Percentiles rank a stretch among this genome's conserved stretches.
Conservation (phyloP, 495 filamentous ascomycete genomes). For the Umbilicaria muhlenbergii region DNA sequence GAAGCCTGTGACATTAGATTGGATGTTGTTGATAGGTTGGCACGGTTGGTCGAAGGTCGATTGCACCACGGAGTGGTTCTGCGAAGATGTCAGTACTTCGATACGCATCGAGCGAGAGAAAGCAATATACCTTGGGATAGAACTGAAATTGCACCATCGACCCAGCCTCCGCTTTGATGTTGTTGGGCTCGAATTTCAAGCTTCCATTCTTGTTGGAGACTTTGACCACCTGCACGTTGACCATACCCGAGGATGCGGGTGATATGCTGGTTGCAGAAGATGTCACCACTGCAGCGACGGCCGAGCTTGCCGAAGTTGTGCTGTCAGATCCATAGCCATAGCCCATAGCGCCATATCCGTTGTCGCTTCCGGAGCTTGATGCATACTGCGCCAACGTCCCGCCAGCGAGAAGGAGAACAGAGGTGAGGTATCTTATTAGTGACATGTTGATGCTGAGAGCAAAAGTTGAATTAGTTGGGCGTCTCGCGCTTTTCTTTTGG, state of each 20-base stretch:
- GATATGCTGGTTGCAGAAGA: background rate
- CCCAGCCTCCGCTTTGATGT: constrained; percentile 23
- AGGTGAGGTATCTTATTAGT: too few species aligned
- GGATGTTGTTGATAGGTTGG: too few species aligned
- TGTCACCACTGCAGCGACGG: constrained; percentile 16
- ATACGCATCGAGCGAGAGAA: background rate
- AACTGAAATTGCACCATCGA: constrained; percentile 39
- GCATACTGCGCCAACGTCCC: background rate
- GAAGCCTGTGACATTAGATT: too few species aligned
- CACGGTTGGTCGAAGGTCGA: too few species aligned
- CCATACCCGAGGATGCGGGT: background rate
- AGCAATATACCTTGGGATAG: constrained; percentile 22
- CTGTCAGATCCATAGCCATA: background rate
- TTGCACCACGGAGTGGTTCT: too few species aligned
- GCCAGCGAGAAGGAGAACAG: too few species aligned
- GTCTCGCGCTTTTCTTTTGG: too few species aligned
- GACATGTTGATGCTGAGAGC: too few species aligned
- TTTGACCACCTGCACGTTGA: constrained; percentile 34
- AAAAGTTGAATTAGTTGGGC: too few species aligned
- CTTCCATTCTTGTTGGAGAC: constrained; percentile 23
- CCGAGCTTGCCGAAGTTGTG: background rate
- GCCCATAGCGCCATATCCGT: constrained; percentile 21
- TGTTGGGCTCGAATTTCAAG: constrained; percentile 21
- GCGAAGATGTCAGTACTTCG: too few species aligned
- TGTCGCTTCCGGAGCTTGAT: constrained; percentile 20